These are phyloP conservation scores for Citeromyces nyonsensis DNA, from an alignment of 805 yeast genomes.

Conservation along the genomic window DNA sequence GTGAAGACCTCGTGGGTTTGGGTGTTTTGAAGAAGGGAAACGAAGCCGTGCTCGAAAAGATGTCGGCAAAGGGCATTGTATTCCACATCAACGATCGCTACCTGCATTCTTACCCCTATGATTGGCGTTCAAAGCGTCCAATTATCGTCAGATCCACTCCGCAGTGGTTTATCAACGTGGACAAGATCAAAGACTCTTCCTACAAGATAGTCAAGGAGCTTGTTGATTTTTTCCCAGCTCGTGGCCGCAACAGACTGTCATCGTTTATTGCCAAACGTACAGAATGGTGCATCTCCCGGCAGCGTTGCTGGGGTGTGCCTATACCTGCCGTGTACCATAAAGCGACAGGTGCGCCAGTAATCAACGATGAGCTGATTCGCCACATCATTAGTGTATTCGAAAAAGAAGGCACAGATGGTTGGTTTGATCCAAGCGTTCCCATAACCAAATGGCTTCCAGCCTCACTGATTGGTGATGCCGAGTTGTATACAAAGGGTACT, in stretches of 20 bases:
- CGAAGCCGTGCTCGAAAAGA: slow-evolving; percentile 21
- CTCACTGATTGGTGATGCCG: slow-evolving; percentile 21
- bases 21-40: slow-evolving; percentile 53
- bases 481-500: slow-evolving; percentile 41
- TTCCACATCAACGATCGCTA: slow-evolving; percentile 31
- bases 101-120: slow-evolving; percentile 84
- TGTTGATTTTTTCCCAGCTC: slow-evolving; percentile 65
- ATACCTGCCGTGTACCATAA: slow-evolving; percentile 68
- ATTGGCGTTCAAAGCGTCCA: slow-evolving; percentile 94
- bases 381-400: slow-evolving; percentile 42
- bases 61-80: slow-evolving; percentile 28
- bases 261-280: slow-evolving; percentile 65
- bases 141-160: slow-evolving; percentile 92
- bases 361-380: slow-evolving; percentile 37
- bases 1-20: slow-evolving; percentile 29
- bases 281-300: slow-evolving; percentile 98
- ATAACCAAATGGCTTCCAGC: slow-evolving; percentile 64
- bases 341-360: slow-evolving; percentile 46
- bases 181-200: slow-evolving; percentile 51
- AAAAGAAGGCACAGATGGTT: slow-evolving; percentile 52
- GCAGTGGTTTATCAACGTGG: slow-evolving; percentile 91
- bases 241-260: slow-evolving; percentile 54
- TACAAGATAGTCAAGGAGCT: slow-evolving; percentile 30
- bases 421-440: slow-evolving; percentile 45
- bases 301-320: slow-evolving; percentile 96